Percentiles rank a stretch among this genome's conserved stretches.
Conservation (phyloP, 1,139 yeast genomes). For the Geotrichum candidum region DNA sequence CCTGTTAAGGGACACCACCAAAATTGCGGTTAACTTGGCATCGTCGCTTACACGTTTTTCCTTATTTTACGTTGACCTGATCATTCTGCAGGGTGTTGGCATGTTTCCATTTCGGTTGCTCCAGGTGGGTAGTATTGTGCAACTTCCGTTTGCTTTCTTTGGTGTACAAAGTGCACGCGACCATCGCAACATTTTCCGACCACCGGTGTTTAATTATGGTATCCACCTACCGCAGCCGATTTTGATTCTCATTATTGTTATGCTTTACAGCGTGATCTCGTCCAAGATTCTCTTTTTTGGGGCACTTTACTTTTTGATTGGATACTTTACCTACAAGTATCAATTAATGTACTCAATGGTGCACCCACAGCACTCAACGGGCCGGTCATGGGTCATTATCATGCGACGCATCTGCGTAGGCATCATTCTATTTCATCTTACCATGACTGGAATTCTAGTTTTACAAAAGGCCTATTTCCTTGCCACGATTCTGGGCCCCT, state of each 20-base stretch:
- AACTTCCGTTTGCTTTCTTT: slow-evolving; percentile 53
- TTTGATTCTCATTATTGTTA: slow-evolving; percentile 63
- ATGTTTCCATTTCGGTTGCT: slow-evolving; percentile 74
- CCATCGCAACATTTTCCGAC: slow-evolving; percentile 61
- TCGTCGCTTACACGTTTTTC: slow-evolving; percentile 64
- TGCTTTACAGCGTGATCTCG: slow-evolving; percentile 72
- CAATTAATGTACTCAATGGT: slow-evolving; percentile 74
- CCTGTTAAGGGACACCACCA: slow-evolving; percentile 66
- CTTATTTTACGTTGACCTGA: slow-evolving; percentile 74
- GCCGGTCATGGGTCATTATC: slow-evolving; percentile 80
- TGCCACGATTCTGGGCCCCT: slow-evolving; percentile 66
- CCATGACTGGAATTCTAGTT: slow-evolving; percentile 87
- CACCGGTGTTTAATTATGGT: slow-evolving; percentile 78
- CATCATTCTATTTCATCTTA: slow-evolving; percentile 67
- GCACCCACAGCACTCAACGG: slow-evolving; percentile 86
- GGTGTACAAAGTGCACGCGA: slow-evolving; percentile 64
- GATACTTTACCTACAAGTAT: slow-evolving; percentile 74
- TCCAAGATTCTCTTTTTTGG: slow-evolving; percentile 73
- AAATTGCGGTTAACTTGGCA: slow-evolving; percentile 73
- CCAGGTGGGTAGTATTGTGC: slow-evolving; percentile 59
- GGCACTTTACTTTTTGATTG: slow-evolving; percentile 62
- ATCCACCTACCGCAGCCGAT: slow-evolving; percentile 76
- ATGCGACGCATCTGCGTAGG: slow-evolving; percentile 70
- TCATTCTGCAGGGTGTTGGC: slow-evolving; percentile 76
- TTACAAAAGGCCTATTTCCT: slow-evolving; percentile 70